Evolutionary conservation across 176 grass and related monocot genomes (phyloP).

Genomic region (Eragrostis nindensis): DNA sequence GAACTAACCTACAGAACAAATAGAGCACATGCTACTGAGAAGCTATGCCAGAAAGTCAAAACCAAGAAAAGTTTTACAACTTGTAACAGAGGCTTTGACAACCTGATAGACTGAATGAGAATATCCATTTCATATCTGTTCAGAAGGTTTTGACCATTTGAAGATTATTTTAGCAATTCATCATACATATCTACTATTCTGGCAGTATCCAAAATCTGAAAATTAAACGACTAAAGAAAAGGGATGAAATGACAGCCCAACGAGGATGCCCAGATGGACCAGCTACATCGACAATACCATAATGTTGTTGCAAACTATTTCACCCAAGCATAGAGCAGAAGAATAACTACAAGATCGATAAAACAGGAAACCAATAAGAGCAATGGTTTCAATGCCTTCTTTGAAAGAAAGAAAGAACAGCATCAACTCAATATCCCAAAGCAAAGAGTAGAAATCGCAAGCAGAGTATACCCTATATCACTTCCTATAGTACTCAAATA

Average conservation of each 20-base stretch:
- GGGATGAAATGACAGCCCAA: neutral
- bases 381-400: neutral
- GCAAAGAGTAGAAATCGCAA: neutral
- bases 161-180: slow-evolving; percentile 20
- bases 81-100: neutral
- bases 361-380: slow-evolving; percentile 18
- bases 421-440: neutral
- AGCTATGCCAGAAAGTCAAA: neutral
- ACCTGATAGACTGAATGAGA: neutral
- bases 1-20: slow-evolving; percentile 53
- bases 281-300: neutral
- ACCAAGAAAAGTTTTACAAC: neutral
- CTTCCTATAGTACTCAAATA: neutral
- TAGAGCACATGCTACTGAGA: neutral
- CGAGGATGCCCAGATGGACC: neutral
- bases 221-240: neutral
- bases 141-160: neutral
- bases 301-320: neutral
- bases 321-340: neutral
- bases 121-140: neutral
- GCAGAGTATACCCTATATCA: neutral
- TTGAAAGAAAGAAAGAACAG: neutral
- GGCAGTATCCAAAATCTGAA: neutral
- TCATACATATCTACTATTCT: neutral
- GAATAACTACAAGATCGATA: neutral